Conservation (phyloP, 345 rosid genomes). For the Pistacia atlantica region DNA sequence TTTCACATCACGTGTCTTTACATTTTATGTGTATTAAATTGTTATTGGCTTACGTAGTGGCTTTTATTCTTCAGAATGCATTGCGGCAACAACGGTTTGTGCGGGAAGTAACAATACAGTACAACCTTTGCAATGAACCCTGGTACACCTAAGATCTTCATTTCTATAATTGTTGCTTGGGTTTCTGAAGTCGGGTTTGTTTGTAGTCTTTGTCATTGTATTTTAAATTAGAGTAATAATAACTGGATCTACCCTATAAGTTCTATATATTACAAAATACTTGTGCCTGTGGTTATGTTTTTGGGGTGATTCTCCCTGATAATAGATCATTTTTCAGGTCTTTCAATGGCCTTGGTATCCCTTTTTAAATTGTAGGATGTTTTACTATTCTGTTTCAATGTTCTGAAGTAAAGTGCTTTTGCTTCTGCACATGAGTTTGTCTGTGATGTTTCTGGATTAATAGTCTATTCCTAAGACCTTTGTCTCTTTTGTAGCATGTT, state of each 20-base stretch:
- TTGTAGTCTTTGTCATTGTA: background rate
- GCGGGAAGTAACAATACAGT: conserved; percentile 97
- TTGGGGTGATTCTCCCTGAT: background rate
- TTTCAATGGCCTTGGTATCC: background rate
- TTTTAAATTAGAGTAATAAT: background rate
- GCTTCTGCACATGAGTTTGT: background rate
- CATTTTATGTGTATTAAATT: conserved; percentile 9
- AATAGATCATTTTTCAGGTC: background rate
- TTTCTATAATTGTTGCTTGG: conserved; percentile 12
- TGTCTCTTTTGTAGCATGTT: no score
- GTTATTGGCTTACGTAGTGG: conserved; percentile 13
- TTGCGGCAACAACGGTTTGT: conserved; percentile 96
- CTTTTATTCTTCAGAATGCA: conserved; percentile 69
- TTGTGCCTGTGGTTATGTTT: background rate
- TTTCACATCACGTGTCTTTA: background rate
- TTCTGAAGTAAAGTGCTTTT: background rate
- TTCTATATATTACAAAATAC: background rate
- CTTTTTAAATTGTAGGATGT: background rate
- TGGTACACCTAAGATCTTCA: conserved; percentile 53
- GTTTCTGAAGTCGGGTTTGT: background rate
- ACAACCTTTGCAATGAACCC: conserved; percentile 99
- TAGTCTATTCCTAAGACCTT: background rate
- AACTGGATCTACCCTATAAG: background rate
- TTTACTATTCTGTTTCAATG: background rate
- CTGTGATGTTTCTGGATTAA: background rate